A percentile compares a stretch with the other conserved stretches of the same genome.
Conservation (phyloP, 148 eudicot genomes). For the Agrostemma githago region DNA sequence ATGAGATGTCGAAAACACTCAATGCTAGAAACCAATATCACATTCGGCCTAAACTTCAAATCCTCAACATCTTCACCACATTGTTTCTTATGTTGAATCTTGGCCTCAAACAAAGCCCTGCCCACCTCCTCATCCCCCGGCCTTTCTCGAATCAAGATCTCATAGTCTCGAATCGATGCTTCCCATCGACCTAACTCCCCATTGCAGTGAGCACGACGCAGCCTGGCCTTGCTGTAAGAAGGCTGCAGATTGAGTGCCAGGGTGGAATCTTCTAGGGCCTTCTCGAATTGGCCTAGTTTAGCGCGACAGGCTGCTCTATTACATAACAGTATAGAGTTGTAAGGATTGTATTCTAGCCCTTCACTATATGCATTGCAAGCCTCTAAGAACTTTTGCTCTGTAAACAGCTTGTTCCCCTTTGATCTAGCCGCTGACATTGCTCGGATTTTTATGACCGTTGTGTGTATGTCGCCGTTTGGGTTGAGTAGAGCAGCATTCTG, state of each 20-base stretch:
- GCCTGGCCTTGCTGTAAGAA: conserved; percentile 60
- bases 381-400: conserved; percentile 39
- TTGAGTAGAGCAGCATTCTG: conserved; percentile 40
- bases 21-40: conserved; percentile 21
- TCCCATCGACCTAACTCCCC: conserved; percentile 61
- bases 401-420: conserved; percentile 52
- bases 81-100: conserved; percentile 31
- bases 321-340: conserved; percentile 54
- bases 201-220: conserved; percentile 61
- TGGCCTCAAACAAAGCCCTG: conserved; percentile 35
- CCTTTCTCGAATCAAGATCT: conserved; percentile 46
- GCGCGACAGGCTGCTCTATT: conserved; percentile 67
- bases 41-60: conserved; percentile 25
- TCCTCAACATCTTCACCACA: conserved; percentile 25
- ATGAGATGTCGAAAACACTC: conserved; percentile 26
- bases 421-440: conserved; percentile 42
- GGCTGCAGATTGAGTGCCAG: conserved; percentile 54
- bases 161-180: conserved; percentile 64
- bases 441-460: conserved; percentile 29
- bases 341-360: conserved; percentile 56
- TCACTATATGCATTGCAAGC: conserved; percentile 49
- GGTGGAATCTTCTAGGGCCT: conserved; percentile 59
- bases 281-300: conserved; percentile 58
- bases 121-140: conserved; percentile 52
- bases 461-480: conserved; percentile 30